Conservation (phyloP, 106 monocot species). For the Narthecium ossifragum region DNA sequence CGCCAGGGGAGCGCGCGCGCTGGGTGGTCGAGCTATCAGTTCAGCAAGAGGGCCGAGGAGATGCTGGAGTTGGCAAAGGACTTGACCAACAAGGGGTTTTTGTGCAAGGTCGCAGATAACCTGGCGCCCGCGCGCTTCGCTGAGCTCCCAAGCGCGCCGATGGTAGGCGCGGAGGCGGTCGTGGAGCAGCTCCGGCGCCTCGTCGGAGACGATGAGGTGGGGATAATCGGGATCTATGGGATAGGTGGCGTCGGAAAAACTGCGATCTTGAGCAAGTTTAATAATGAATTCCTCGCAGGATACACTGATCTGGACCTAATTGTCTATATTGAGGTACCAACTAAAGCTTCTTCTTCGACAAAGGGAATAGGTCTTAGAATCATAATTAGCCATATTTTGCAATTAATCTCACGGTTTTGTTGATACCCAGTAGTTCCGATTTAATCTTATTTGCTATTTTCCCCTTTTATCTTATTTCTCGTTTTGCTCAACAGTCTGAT, state of each 20-base stretch:
- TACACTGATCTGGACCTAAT: slow-evolving; percentile 4
- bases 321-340: slow-evolving; percentile 19
- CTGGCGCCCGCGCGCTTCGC: neutral
- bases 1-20: neutral
- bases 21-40: neutral
- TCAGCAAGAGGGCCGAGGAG: neutral
- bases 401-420: no score
- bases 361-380: no score
- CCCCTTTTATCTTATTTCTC: no score
- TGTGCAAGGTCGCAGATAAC: neutral
- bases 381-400: no score
- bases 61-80: neutral
- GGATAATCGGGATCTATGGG: slow-evolving; percentile 20
- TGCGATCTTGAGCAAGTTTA: slow-evolving; percentile 14
- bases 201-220: neutral
- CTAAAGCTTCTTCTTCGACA: no score
- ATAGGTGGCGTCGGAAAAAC: slow-evolving; percentile 39
- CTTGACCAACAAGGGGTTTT: neutral
- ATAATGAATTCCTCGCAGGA: slow-evolving; percentile 19
- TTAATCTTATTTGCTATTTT: no score
- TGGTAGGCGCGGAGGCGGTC: neutral
- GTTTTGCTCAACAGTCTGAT: no score
- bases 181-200: neutral
- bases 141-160: neutral
- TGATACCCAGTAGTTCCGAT: no score